Evolutionary conservation across 352 stramenopile genomes (phyloP), one percentile per base, ranked within the genome.

Genomic region (Phytophthora agathidicida): DNA sequence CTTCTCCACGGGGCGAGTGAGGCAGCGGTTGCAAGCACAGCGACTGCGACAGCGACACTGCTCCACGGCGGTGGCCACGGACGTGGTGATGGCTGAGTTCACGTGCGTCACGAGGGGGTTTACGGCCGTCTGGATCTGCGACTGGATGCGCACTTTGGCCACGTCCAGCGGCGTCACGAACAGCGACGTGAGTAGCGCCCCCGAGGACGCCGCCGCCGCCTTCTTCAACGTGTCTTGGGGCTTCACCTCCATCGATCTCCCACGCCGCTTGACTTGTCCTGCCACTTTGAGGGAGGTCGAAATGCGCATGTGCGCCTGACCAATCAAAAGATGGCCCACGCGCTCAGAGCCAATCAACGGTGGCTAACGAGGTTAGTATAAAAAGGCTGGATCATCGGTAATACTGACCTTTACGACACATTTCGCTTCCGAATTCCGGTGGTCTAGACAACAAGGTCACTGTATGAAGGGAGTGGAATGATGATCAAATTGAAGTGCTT

Each of bases 151-250:
- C 38, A 93, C 82, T 50, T 94, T 94, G 38, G 77, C 85, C 26
- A 94, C 85, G 52, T 94, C 85, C 33, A 94, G 47, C n/a, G 85
- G 85, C 30, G 80, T 94, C 27, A 91, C 80, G 52, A 94, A 92
- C n/a, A 94, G 65, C 54, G 84, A 94, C 60, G 84, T 91, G 27
- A 92, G 52, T 28, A 92, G 65, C 39, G 83, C 84, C 32, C 84
- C 84, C 0, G 66, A 70, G 17, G 84, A 92, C 14, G 84, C 84
- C 20, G 84, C 84, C 17, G 68, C 64, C 7, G 81, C 80, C 66
- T 92, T 94, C 68, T 92, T 90, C 22, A 86, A 26, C 36, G 77
- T 77, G 55, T 75, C 67, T 23, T 77, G 60, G 2, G 62, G 39
- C 36, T 65, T 71, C 7, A 50, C 8, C 27, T 55, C 55, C 56